Evolutionary conservation across 805 yeast genomes (phyloP).

Genomic region (Zygosaccharomyces gambellarensis): DNA sequence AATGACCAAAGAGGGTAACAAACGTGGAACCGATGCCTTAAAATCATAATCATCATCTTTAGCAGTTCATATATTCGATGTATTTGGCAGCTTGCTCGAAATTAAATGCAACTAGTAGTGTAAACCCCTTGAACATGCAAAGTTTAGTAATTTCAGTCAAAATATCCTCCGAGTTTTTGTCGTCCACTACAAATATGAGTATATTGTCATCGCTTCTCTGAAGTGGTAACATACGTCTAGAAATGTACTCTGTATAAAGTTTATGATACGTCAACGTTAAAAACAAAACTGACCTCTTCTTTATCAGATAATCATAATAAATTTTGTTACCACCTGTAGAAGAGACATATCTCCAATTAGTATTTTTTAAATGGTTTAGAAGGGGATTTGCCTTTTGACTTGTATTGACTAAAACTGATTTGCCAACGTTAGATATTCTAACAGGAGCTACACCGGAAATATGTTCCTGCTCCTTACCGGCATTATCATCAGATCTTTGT

Average conservation of each 20-base stretch:
- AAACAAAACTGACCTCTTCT: conserved; percentile 52
- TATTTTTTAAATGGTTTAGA: conserved; percentile 48
- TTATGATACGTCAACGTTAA: conserved; percentile 69
- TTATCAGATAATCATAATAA: conserved; percentile 62
- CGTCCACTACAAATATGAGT: conserved; percentile 59
- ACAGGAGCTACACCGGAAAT: conserved; percentile 7
- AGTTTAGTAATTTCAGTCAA: conserved; percentile 38
- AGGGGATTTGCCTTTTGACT: conserved; percentile 73
- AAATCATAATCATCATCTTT: conserved; percentile 1
- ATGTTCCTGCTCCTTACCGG: conserved; percentile 15
- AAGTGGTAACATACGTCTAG: conserved; percentile 46
- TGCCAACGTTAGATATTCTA: conserved; percentile 11
- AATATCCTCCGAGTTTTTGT: conserved; percentile 49
- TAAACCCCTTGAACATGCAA: conserved; percentile 40
- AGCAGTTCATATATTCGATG: conserved; percentile 31
- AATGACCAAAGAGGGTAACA: conserved; percentile 71
- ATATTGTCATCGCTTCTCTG: conserved; percentile 45
- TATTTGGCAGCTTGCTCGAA: conserved; percentile 52
- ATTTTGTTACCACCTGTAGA: conserved; percentile 37
- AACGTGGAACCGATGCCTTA: conserved; percentile 65
- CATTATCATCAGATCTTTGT: conserved; percentile 15
- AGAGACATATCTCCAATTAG: conserved; percentile 47
- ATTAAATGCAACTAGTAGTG: conserved; percentile 40
- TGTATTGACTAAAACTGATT: conserved; percentile 51
- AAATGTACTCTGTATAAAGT: conserved; percentile 68